Percentiles rank a stretch among this genome's conserved stretches.
These are phyloP conservation scores for Cinnamomum chago DNA, from an alignment of 164 flowering plant species.

Conservation along the genomic window DNA sequence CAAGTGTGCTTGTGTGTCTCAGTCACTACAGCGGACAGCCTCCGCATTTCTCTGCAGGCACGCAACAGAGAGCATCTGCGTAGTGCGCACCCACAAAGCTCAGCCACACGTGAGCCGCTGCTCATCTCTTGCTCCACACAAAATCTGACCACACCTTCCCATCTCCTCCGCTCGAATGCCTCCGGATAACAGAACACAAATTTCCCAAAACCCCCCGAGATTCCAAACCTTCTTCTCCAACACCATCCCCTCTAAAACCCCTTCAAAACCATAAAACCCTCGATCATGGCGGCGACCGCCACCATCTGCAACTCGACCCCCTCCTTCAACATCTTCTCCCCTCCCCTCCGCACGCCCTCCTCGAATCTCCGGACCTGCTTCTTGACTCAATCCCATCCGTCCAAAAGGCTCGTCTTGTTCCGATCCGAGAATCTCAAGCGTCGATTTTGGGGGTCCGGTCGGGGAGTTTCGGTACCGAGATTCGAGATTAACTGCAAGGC, in stretches of 20 bases:
- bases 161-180: not conserved
- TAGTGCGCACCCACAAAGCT: no score
- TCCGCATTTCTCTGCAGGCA: no score
- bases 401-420: not conserved
- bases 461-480: not conserved
- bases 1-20: no score
- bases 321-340: constrained; percentile 8
- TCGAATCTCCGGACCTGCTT: not conserved
- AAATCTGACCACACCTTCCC: not conserved
- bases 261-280: not conserved
- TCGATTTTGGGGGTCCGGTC: no score
- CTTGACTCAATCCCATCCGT: not conserved
- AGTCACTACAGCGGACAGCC: no score
- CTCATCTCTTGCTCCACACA: no score
- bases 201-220: not conserved
- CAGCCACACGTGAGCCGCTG: no score
- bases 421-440: not conserved
- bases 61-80: no score
- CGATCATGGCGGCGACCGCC: constrained; percentile 19
- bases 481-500: constrained; percentile 26
- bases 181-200: not conserved
- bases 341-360: not conserved
- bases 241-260: not conserved
- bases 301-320: constrained; percentile 12
- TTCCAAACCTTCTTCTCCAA: not conserved